Base-by-base conservation (phyloP, 805 yeast genomes). In the Candida wancherniae region DNA sequence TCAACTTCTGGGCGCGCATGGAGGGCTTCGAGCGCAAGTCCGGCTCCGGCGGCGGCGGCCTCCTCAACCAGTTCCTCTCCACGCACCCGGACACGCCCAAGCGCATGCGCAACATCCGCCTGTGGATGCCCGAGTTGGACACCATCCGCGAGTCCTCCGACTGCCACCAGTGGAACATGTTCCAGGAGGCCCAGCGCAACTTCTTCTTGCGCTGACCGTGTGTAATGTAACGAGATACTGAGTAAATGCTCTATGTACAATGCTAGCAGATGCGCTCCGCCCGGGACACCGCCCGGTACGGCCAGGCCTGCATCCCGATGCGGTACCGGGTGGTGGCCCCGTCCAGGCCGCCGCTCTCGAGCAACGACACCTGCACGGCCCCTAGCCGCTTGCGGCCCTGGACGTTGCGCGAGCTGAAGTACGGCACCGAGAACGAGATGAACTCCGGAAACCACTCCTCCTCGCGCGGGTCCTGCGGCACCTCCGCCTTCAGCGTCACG, bases 61-160 rank as follows among this genome's bases (percentile, higher is more conserved):
- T 28, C 44, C 62, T 9, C 73, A 78, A 10, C 87, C 86, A 57
- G 67, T 86, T 57, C 48, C 55, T 90, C 33, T 76, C 87, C 11
- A 86, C 97, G 0, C 98, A 92, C 59, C 99, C 99, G 1, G 79
- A 86, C 11, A 80, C 86, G 12, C 61, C 60, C n/a, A 73, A 71
- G 34, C 73, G 98, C 51, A 78, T 84, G 16, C 59, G 66, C 17
- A 81, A 83, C 39, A 80, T 92, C 59, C 45, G 57, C 12, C 51
- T 64, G 26, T 84, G 95, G 90, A 51, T 79, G 56, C 80, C 81
- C 0, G 70, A 69, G 29, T 73, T 81, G 25, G 68, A 69, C 22
- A 57, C 45, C 9, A 51, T 70, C 19, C 48, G 61, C 32, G 76
- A 68, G 29, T 29, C 50, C 3, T 53, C 68, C 10, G 67, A 66